Conservation (phyloP, 179 eudicot genomes). For the Monotropa hypopitys region DNA sequence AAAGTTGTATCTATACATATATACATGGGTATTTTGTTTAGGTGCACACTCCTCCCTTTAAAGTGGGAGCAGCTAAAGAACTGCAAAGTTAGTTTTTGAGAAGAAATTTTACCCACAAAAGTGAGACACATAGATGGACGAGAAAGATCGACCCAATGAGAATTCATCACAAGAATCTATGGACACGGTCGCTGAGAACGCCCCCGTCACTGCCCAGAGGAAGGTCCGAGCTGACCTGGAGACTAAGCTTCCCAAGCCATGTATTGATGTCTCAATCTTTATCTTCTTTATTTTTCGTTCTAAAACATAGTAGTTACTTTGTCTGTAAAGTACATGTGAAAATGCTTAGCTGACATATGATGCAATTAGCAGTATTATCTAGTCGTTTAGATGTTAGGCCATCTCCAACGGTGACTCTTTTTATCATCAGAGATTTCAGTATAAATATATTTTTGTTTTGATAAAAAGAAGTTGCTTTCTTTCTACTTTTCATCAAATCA, state of each 20-base stretch:
- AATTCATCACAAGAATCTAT: slow-evolving; percentile 18
- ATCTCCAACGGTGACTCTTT: not conserved
- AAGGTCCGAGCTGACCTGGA: slow-evolving; percentile 34
- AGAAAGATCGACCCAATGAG: not conserved
- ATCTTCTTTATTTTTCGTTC: not conserved
- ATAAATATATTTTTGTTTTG: too few relatives aligned
- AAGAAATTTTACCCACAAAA: not conserved
- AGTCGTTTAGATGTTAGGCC: not conserved
- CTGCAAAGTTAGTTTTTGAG: not conserved
- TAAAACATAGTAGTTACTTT: not conserved
- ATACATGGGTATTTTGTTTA: not conserved
- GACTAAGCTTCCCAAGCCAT: slow-evolving; percentile 40
- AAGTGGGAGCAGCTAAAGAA: not conserved
- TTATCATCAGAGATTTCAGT: too few relatives aligned
- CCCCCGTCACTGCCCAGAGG: slow-evolving; percentile 39
- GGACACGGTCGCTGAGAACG: slow-evolving; percentile 37
- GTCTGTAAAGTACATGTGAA: not conserved
- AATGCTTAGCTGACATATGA: not conserved
- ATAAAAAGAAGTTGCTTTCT: too few relatives aligned
- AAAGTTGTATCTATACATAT: too few relatives aligned
- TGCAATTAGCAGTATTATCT: not conserved
- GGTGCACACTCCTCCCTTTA: not conserved
- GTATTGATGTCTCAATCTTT: slow-evolving; percentile 14
- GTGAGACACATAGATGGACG: slow-evolving; percentile 5
- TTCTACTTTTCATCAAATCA: not conserved